These are phyloP conservation scores for Xylariomycetidae sp. DNA, from an alignment of 2,329 filamentous ascomycete genomes.

Conservation along the genomic window DNA sequence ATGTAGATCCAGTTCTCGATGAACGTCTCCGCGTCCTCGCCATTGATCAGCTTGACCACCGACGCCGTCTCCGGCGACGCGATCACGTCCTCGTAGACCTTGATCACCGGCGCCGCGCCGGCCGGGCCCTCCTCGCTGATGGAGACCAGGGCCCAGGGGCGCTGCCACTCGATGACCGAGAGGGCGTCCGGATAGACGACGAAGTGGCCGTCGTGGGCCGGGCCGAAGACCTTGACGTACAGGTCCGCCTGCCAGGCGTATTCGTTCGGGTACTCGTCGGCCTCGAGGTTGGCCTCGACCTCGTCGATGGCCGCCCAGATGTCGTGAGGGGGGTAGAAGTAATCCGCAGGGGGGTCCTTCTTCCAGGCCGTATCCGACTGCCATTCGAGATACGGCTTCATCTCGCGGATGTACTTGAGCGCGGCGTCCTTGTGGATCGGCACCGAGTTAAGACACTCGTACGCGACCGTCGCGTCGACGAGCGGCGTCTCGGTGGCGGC, in stretches of 20 bases:
- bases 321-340: constrained; percentile 33
- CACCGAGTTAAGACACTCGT: constrained; percentile 36
- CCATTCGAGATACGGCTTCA: constrained; percentile 36
- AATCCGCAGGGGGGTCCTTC: constrained; percentile 31
- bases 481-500: constrained; percentile 24
- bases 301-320: constrained; percentile 29
- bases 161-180: constrained; percentile 31
- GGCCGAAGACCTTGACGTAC: constrained; percentile 31
- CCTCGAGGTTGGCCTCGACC: constrained; percentile 26
- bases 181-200: constrained; percentile 35
- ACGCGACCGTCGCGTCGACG: constrained; percentile 31
- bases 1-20: constrained; percentile 24
- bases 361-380: constrained; percentile 33
- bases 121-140: constrained; percentile 24
- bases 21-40: constrained; percentile 22
- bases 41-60: constrained; percentile 24
- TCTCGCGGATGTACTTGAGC: constrained; percentile 31
- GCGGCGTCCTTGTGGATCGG: constrained; percentile 33
- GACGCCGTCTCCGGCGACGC: constrained; percentile 23
- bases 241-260: constrained; percentile 35
- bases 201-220: constrained; percentile 37
- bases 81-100: constrained; percentile 29
- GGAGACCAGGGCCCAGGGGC: constrained; percentile 24
- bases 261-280: constrained; percentile 32
- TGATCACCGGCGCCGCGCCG: constrained; percentile 23